Evolutionary conservation across 192 early-diverging fungal genomes (phyloP).

Genomic region (Coemansia sp.): DNA sequence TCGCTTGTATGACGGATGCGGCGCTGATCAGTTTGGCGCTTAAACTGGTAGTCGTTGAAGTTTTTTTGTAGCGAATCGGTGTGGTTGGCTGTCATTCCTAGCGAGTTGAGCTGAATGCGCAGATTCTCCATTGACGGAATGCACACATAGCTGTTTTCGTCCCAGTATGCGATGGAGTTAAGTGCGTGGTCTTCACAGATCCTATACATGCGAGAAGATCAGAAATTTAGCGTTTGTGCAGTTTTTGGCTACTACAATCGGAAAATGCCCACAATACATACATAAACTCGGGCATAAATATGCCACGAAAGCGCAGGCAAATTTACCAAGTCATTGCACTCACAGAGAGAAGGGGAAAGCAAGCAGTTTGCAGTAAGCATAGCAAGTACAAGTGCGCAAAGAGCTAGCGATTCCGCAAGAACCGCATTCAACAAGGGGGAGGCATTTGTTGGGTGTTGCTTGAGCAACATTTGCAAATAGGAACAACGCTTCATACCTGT

Average conservation of each 20-base stretch:
- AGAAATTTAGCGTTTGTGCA: constrained; percentile 1
- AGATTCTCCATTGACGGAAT: constrained; percentile 46
- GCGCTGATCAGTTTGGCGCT: constrained; percentile 47
- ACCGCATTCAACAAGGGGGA: too few species aligned
- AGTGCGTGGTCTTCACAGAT: constrained; percentile 23
- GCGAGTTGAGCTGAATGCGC: constrained; percentile 36
- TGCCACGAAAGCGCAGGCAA: too few species aligned
- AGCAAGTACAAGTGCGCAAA: too few species aligned
- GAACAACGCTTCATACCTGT: constrained; percentile 38
- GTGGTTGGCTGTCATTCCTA: constrained; percentile 52
- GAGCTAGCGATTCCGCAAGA: too few species aligned
- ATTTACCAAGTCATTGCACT: too few species aligned
- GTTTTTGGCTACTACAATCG: background rate
- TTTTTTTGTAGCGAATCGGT: constrained; percentile 53
- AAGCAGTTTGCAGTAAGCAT: too few species aligned
- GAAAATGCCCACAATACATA: too few species aligned
- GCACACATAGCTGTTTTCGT: constrained; percentile 35
- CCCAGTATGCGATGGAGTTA: constrained; percentile 37
- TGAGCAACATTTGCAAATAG: background rate
- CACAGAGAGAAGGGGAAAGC: too few species aligned
- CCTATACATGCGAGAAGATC: constrained; percentile 11
- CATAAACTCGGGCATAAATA: too few species aligned
- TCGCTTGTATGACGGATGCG: constrained; percentile 50
- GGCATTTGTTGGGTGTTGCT: too few species aligned
- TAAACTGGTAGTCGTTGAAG: constrained; percentile 54